phyloP scores from a whole-genome alignment of 192 early-diverging fungal genomes.

The Coemansia sp. region DNA sequence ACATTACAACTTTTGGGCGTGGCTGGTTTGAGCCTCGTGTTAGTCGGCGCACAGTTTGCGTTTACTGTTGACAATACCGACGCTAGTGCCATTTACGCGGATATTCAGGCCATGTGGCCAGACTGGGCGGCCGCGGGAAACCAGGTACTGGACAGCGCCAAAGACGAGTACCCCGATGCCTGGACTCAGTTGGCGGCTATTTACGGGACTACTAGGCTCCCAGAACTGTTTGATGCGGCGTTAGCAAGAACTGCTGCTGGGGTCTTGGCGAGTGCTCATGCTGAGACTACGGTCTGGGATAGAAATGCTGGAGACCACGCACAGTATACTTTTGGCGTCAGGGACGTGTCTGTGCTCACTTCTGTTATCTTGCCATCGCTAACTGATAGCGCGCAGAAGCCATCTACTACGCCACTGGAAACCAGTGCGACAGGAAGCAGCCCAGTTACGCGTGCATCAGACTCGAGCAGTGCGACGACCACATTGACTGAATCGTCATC shows the following conservation, averaged over 20 bases:
- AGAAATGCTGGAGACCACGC: conserved; percentile 13
- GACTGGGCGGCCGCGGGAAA: conserved; percentile 34
- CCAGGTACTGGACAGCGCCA: conserved; percentile 15
- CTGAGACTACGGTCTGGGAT: conserved; percentile 25
- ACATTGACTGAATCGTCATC: no score
- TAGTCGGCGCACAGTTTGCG: conserved; percentile 22
- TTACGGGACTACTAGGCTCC: conserved; percentile 19
- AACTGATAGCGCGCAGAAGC: background rate
- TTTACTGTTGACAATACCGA: conserved; percentile 24
- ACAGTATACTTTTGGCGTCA: conserved; percentile 9
- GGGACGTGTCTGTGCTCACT: background rate
- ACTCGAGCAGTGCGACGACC: background rate
- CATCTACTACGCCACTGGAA: background rate
- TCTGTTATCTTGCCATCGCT: background rate
- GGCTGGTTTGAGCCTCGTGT: background rate
- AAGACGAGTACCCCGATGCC: conserved; percentile 17
- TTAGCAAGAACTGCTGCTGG: conserved; percentile 18
- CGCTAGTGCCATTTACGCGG: conserved; percentile 16
- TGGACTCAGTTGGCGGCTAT: conserved; percentile 19
- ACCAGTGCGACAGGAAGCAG: background rate
- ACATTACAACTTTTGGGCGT: background rate
- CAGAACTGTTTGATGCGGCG: conserved; percentile 3
- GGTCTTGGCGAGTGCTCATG: conserved; percentile 8
- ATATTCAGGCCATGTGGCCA: conserved; percentile 27
- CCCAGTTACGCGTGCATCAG: background rate